Evolutionary conservation across 257 asterid genomes (phyloP), one percentile per base, ranked within the genome.

Genomic region (Scutellaria galericulata): DNA sequence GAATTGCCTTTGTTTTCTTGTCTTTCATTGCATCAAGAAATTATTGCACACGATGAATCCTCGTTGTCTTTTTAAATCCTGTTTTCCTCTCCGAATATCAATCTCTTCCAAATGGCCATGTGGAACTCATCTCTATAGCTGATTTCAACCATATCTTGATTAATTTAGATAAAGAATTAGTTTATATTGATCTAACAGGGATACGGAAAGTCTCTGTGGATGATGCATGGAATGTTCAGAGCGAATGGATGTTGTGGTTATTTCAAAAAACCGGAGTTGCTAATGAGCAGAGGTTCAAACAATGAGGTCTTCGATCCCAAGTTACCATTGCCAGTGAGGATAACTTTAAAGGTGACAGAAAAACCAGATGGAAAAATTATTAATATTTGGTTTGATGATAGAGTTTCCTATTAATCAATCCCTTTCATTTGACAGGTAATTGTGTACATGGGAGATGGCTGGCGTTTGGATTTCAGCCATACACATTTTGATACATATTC

Each of bases 181-280:
- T 11, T 61, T 35, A 47, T 39, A 11, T 22, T 66, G 18, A 53
- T 76, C 3, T 67, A 52, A 62, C 75, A 92, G 99, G 97, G 99
- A 54, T 90, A 89, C 56, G 97, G 97, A 9, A 94, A 94, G 77
- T 87, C 91, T 39, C 93, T 94, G 4, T 91, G 96, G 95, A 79
- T 86, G 90, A 94, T 94, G 99, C 99, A 94, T 7, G 99, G 99
- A n/a, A 71, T 94, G 84, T 94, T 94, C 79, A 82, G 97, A 79
- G 71, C 96, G 5, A 94, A 94, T 68, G 97, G 99, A 74, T 80
- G 87, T 8, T 86, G 99, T 63, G 99, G 99, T 55, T 94, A 91
- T 76, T 82, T 86, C 4, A 91, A 85, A 72, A 94, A 91, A 56
- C 99, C 97, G 5, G 83, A 79, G 5, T 73, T 94, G 78, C 96